phyloP scores from a whole-genome alignment of 2,329 filamentous ascomycete genomes.

The Aureobasidium sp. region DNA sequence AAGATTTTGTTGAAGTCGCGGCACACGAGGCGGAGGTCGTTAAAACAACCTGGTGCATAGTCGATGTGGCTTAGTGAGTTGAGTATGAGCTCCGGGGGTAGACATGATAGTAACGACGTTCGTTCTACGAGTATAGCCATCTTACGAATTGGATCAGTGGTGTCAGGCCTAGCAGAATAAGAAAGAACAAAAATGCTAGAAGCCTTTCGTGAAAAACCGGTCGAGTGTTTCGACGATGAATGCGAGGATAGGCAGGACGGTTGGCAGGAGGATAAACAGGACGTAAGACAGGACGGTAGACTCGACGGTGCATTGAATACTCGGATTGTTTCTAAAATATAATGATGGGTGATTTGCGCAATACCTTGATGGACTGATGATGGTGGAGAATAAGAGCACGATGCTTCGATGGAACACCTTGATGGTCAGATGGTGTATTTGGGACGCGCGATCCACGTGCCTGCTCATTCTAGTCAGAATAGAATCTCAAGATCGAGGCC shows the following conservation, averaged over 20 bases:
- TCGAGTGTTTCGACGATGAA: background rate
- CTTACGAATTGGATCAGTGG: background rate
- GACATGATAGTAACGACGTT: background rate
- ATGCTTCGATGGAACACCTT: background rate
- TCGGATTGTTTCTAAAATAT: too few species aligned
- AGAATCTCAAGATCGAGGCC: background rate
- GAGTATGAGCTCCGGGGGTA: constrained; percentile 27
- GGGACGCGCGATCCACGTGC: background rate
- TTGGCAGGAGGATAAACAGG: too few species aligned
- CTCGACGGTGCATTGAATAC: background rate
- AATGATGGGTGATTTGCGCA: background rate
- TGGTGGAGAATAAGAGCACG: background rate
- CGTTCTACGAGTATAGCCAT: background rate
- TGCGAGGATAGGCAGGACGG: background rate
- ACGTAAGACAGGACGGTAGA: too few species aligned
- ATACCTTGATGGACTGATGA: constrained; percentile 11
- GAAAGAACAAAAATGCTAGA: too few species aligned
- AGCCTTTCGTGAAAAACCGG: too few species aligned
- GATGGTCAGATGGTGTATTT: background rate
- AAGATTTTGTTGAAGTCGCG: constrained; percentile 24
- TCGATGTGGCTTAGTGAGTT: constrained; percentile 23
- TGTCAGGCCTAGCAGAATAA: too few species aligned
- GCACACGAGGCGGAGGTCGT: constrained; percentile 23
- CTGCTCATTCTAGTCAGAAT: background rate
- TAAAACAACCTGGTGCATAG: constrained; percentile 21